Evolutionary conservation across 2,329 filamentous ascomycete species (phyloP).

Genomic region (Sodiomyces alkalinus): DNA sequence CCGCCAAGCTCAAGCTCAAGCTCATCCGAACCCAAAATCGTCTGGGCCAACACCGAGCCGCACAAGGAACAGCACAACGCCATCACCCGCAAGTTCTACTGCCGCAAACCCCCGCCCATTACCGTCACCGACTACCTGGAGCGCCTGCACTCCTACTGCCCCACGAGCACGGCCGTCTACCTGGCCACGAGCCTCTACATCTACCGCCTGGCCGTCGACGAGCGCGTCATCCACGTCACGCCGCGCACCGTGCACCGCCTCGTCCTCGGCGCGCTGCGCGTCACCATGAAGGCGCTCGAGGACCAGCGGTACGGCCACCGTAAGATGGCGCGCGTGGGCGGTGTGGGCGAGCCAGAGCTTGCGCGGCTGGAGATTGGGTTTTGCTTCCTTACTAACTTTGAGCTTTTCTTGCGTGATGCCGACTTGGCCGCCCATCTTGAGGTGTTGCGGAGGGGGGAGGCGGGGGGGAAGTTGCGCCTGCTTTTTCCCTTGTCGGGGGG

Average conservation of each 20-base stretch:
- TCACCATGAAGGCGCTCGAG: conserved; percentile 91
- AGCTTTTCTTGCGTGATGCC: conserved; percentile 42
- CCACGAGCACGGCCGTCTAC: conserved; percentile 87
- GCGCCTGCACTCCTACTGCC: conserved; percentile 80
- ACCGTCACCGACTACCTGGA: conserved; percentile 70
- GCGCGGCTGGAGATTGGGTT: conserved; percentile 79
- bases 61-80: conserved; percentile 67
- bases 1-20: no score
- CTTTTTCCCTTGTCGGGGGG: no score
- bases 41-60: conserved; percentile 56
- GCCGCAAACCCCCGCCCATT: conserved; percentile 72
- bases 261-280: conserved; percentile 66
- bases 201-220: conserved; percentile 62
- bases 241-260: conserved; percentile 75
- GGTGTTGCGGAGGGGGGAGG: no score
- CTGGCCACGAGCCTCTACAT: conserved; percentile 82
- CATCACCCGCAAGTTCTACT: conserved; percentile 87
- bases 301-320: conserved; percentile 77
- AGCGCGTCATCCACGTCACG: conserved; percentile 67
- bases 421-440: no score
- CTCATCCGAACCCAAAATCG: conserved; percentile 37
- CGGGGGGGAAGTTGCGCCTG: no score
- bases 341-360: conserved; percentile 69
- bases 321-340: conserved; percentile 75
- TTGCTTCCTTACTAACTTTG: conserved; percentile 75